A percentile compares a stretch with the other conserved stretches of the same genome.
Evolutionary conservation across 352 stramenopile species (phyloP).

Genomic region (Pythium rhizo-oryzae): DNA sequence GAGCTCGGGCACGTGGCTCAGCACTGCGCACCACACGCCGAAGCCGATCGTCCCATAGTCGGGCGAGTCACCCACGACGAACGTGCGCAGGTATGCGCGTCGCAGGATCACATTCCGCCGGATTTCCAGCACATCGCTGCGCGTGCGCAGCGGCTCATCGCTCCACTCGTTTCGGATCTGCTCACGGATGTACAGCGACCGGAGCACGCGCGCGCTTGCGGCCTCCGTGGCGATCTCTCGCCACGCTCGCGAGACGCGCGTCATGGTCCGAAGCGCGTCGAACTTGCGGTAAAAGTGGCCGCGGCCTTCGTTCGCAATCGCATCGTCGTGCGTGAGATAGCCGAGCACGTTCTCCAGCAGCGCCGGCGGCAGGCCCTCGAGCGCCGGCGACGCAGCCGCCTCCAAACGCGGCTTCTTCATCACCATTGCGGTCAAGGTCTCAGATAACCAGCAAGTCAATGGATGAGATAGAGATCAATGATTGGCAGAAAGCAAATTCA

Average conservation of each 20-base stretch:
- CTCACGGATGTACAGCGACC: not conserved
- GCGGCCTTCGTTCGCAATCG: not conserved
- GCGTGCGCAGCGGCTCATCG: not conserved
- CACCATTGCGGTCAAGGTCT: not conserved
- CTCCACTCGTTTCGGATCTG: not conserved
- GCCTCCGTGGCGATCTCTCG: not conserved
- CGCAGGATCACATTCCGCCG: not conserved
- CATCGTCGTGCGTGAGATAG: not conserved
- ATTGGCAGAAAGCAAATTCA: not conserved
- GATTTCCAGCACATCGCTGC: conserved; percentile 2
- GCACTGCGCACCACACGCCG: not conserved
- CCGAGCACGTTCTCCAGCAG: not conserved
- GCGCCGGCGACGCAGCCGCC: not conserved
- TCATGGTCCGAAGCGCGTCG: not conserved
- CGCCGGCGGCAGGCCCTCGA: not conserved
- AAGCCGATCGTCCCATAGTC: not conserved
- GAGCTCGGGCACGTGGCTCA: conserved; percentile 9
- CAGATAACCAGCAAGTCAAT: too few species aligned
- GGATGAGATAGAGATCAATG: not conserved
- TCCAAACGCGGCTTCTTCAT: conserved; percentile 2
- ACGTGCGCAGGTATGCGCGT: not conserved
- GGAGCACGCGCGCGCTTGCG: not conserved
- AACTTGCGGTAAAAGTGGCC: not conserved
- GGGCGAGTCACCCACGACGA: not conserved
- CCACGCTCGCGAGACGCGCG: not conserved